phyloP scores from a whole-genome alignment of 2,329 filamentous ascomycete species.

The Coniosporium tulheliwenetii region DNA sequence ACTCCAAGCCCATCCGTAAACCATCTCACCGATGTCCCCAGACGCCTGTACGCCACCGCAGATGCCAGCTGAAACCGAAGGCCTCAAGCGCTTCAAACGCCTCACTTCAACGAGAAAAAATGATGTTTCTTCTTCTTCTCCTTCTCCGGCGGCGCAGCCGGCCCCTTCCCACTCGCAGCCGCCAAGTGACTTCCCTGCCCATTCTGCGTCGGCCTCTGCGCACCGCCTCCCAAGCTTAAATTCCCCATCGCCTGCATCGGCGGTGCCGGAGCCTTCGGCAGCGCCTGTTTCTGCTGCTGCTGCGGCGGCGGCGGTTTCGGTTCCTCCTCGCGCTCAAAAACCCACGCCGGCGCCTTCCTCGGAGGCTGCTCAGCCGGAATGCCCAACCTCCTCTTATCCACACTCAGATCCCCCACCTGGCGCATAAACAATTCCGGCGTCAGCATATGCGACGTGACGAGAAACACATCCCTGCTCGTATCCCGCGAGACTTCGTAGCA shows the following conservation, averaged over 20 bases:
- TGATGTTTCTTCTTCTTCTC: conserved; percentile 42
- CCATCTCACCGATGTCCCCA: no score
- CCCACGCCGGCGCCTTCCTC: conserved; percentile 67
- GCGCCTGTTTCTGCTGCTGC: conserved; percentile 5
- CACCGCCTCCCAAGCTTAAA: conserved; percentile 15
- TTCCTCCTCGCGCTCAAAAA: conserved; percentile 58
- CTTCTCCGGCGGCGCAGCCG: conserved; percentile 38
- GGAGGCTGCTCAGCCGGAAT: conserved; percentile 69
- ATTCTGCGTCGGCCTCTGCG: conserved; percentile 24
- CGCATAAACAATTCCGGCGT: conserved; percentile 69
- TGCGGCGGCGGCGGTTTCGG: conserved; percentile 21
- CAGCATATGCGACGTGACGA: conserved; percentile 85
- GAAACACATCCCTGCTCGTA: conserved; percentile 66
- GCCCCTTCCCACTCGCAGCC: conserved; percentile 4
- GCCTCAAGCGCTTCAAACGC: not conserved
- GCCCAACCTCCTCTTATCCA: conserved; percentile 59
- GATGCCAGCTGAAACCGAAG: not conserved
- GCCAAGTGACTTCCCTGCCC: conserved; percentile 6
- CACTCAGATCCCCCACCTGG: conserved; percentile 66
- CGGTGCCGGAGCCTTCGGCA: conserved; percentile 18
- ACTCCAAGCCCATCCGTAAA: no score
- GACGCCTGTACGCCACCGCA: not conserved
- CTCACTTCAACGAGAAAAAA: conserved; percentile 26
- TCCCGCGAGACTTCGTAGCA: conserved; percentile 75
- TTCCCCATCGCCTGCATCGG: conserved; percentile 42